phyloP scores from a whole-genome alignment of 2,329 filamentous ascomycete genomes.

The Pestalotiopsis sp. region DNA sequence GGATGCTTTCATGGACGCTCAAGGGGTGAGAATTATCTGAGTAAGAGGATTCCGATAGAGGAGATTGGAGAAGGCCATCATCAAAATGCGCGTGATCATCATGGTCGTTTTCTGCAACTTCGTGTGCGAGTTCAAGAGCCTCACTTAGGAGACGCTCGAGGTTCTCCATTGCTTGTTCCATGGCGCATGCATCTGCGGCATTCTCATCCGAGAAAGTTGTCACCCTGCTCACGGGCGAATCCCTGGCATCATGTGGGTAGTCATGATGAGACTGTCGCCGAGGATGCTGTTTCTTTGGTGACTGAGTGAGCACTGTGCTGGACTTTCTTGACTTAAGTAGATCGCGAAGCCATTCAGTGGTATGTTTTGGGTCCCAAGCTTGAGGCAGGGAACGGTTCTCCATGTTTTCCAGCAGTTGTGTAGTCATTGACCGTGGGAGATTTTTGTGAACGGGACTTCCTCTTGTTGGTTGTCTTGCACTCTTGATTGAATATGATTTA shows the following conservation, averaged over 20 bases:
- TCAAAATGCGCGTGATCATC: conserved; percentile 29
- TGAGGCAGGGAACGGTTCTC: conserved; percentile 18
- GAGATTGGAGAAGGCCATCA: conserved; percentile 21
- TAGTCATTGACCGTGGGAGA: not conserved
- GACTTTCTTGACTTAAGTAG: conserved; percentile 25
- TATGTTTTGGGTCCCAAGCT: conserved; percentile 23
- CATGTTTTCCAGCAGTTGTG: conserved; percentile 1
- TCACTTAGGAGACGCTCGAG: conserved; percentile 51
- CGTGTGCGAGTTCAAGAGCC: conserved; percentile 45
- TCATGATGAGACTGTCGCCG: conserved; percentile 23
- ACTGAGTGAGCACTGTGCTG: conserved; percentile 25
- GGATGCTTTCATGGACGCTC: conserved; percentile 23
- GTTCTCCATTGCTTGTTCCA: conserved; percentile 34
- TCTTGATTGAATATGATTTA: not conserved
- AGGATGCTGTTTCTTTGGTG: conserved; percentile 27
- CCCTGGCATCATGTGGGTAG: conserved; percentile 15
- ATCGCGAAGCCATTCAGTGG: conserved; percentile 30
- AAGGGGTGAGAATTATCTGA: conserved; percentile 10
- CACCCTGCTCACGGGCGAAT: conserved; percentile 21
- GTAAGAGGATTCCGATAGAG: not conserved
- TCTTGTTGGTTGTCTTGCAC: not conserved
- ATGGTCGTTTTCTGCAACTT: conserved; percentile 38
- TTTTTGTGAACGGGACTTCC: not conserved
- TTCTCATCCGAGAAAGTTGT: conserved; percentile 30
- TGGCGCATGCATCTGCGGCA: conserved; percentile 23